A percentile compares a stretch with the other conserved stretches of the same genome.
phyloP scores from a whole-genome alignment of 805 yeast species.

The Sugiyamaella smithiae region DNA sequence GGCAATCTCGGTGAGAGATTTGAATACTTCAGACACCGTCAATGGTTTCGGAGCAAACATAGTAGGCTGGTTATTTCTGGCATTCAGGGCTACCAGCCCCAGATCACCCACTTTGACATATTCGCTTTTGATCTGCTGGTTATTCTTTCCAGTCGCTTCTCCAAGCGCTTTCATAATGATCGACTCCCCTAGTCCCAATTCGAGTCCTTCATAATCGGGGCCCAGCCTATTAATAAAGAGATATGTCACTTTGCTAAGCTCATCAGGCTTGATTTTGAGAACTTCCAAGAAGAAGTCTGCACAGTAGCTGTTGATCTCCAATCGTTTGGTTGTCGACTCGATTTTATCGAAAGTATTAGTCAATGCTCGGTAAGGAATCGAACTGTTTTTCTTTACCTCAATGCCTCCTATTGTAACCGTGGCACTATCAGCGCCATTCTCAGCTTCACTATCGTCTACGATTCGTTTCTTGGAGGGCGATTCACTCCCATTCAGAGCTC shows the following conservation, averaged over 20 bases:
- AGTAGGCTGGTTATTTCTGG: slow-evolving; percentile 81
- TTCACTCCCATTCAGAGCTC: neutral
- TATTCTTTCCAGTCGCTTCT: slow-evolving; percentile 82
- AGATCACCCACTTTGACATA: slow-evolving; percentile 83
- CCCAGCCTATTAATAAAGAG: slow-evolving; percentile 85
- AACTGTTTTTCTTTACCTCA: slow-evolving; percentile 10
- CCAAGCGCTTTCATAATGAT: slow-evolving; percentile 82
- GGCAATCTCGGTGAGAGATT: slow-evolving; percentile 73
- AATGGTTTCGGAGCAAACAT: slow-evolving; percentile 91
- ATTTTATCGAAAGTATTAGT: slow-evolving; percentile 70
- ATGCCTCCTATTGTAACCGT: slow-evolving; percentile 2
- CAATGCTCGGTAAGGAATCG: slow-evolving; percentile 42
- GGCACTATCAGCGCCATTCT: neutral
- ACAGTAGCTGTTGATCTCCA: slow-evolving; percentile 74
- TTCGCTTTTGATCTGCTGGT: slow-evolving; percentile 66
- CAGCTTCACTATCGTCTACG: neutral
- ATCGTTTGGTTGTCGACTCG: slow-evolving; percentile 76
- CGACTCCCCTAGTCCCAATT: slow-evolving; percentile 91
- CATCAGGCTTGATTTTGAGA: slow-evolving; percentile 50
- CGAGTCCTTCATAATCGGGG: slow-evolving; percentile 94
- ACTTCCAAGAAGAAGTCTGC: slow-evolving; percentile 70
- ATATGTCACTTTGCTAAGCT: slow-evolving; percentile 70
- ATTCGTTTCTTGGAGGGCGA: neutral
- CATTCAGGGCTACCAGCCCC: slow-evolving; percentile 81
- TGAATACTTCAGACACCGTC: slow-evolving; percentile 69